These are phyloP conservation scores for Cryoendolithus antarcticus DNA, from an alignment of 2,329 filamentous ascomycete species.

Conservation along the genomic window DNA sequence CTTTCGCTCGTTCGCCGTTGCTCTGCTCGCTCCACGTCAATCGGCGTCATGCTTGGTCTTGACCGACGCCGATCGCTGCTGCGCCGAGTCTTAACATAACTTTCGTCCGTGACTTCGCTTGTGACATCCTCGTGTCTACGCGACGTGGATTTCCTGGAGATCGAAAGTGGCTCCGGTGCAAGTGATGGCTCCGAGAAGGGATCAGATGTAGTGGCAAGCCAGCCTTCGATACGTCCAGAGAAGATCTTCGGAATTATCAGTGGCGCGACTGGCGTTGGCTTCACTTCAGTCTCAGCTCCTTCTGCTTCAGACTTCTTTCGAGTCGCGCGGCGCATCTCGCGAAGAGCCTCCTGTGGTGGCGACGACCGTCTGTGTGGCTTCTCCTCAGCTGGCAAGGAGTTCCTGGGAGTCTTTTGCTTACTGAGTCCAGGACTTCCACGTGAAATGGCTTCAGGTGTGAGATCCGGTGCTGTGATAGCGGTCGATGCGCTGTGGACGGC, in stretches of 20 bases:
- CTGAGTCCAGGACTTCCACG: conserved; percentile 1
- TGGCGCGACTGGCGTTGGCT: conserved; percentile 10
- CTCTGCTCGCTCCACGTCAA: conserved; percentile 5
- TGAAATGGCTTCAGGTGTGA: conserved; percentile 9
- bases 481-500: conserved; percentile 18
- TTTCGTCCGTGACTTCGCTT: conserved; percentile 5
- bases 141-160: conserved; percentile 11
- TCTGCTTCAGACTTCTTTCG: neutral
- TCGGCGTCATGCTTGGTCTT: conserved; percentile 9
- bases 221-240: conserved; percentile 46
- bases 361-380: too few relatives aligned
- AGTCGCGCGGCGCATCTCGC: neutral
- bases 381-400: conserved; percentile 1
- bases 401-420: conserved; percentile 1
- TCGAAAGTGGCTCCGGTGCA: conserved; percentile 18
- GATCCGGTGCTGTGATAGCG: conserved; percentile 18
- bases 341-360: neutral
- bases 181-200: conserved; percentile 25
- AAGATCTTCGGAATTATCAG: conserved; percentile 35
- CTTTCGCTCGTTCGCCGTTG: conserved; percentile 3
- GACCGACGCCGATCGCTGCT: conserved; percentile 11
- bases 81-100: conserved; percentile 8
- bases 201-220: conserved; percentile 37
- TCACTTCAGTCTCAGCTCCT: conserved; percentile 1
- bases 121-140: conserved; percentile 4